Conservation (phyloP, 768 basidiomycete species). For the Pleurotus citrinopileatus region DNA sequence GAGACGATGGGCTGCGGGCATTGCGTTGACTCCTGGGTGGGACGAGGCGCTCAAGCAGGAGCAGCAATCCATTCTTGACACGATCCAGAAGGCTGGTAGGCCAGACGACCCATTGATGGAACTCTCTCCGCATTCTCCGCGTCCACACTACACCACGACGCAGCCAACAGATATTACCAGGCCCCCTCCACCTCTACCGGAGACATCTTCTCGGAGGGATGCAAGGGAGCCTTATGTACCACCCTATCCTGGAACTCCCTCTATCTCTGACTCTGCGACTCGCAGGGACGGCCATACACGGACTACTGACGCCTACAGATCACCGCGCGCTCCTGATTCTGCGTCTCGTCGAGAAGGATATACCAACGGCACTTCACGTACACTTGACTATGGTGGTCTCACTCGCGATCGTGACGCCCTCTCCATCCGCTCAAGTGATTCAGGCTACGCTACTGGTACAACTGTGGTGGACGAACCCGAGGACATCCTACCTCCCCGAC, state of each 20-base stretch:
- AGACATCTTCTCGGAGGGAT: not conserved
- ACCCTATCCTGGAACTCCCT: not conserved
- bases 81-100: constrained; percentile 33
- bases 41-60: constrained; percentile 28
- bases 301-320: not conserved
- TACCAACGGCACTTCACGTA: not conserved
- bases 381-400: constrained; percentile 13
- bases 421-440: constrained; percentile 4
- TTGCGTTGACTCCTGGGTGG: constrained; percentile 25
- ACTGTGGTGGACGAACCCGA: constrained; percentile 26
- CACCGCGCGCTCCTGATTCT: not conserved
- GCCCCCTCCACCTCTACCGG: not conserved
- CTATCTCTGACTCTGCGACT: not conserved
- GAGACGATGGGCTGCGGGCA: constrained; percentile 45
- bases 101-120: constrained; percentile 22
- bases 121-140: not conserved
- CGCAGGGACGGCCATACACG: not conserved
- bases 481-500: constrained; percentile 14
- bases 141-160: not conserved
- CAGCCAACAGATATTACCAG: not conserved
- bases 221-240: not conserved
- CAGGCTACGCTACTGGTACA: not conserved
- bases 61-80: constrained; percentile 44
- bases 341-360: constrained; percentile 1
- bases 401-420: constrained; percentile 8